Conservation (phyloP, 345 rosid species). For the Brassica rapa region DNA sequence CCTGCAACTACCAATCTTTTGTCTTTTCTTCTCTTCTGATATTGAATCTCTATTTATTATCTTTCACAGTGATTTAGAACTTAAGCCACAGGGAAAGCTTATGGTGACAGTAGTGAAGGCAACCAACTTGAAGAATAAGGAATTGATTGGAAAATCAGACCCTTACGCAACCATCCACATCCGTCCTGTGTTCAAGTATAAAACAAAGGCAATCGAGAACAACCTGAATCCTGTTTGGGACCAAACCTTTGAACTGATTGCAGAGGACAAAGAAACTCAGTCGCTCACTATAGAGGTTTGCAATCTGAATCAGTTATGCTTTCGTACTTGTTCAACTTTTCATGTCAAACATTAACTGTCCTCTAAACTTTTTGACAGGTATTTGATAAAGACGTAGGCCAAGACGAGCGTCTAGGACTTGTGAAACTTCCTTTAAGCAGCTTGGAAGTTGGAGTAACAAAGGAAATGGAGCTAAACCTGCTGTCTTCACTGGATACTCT, state of each 20-base stretch:
- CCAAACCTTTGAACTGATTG: constrained; percentile 80
- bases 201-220: constrained; percentile 78
- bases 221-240: constrained; percentile 96
- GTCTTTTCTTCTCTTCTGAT: constrained; percentile 12
- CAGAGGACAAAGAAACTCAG: constrained; percentile 98
- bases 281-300: constrained; percentile 75
- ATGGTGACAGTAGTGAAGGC: constrained; percentile 69
- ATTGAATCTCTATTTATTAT: constrained; percentile 4
- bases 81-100: constrained; percentile 92
- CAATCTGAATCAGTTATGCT: not conserved
- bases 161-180: constrained; percentile 77
- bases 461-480: constrained; percentile 67
- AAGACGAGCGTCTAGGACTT: constrained; percentile 87
- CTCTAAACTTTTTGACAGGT: constrained; percentile 52
- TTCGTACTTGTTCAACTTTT: constrained; percentile 16
- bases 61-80: constrained; percentile 85
- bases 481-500: constrained; percentile 84
- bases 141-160: constrained; percentile 98
- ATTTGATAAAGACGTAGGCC: constrained; percentile 88
- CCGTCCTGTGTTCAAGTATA: constrained; percentile 85
- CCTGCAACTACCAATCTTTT: constrained; percentile 17
- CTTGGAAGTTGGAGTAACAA: constrained; percentile 53
- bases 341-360: not conserved
- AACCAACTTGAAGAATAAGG: constrained; percentile 92
- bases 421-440: constrained; percentile 66